Evolutionary conservation across 176 grass and related monocot species (phyloP), one percentile per base, ranked within the genome.

Genomic region (Oryza meyeriana): DNA sequence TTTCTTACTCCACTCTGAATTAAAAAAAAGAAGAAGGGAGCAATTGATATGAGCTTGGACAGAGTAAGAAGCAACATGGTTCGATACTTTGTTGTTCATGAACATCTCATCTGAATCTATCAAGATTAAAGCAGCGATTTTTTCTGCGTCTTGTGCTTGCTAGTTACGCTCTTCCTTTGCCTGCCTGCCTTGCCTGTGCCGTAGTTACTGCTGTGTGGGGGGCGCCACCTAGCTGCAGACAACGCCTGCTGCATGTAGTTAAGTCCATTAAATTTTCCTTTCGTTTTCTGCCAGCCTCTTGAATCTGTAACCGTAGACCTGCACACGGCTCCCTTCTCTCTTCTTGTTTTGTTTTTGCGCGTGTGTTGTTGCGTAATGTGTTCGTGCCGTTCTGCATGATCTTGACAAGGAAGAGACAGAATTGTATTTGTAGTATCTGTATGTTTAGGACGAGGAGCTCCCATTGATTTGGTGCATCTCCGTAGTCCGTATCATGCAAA

Each of bases 251-350:
- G 45, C 88, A 52, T 86, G 79, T 33, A 73, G 80, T 78, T 73
- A 79, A 67, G 17, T 11, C 44, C 87, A 86, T 86, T 89, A 80
- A 82, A 72, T 25, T 59, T 77, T 77, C 4, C 48, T 10, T 40
- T 36, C 52, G 52, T 52, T 45, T 59, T 45, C 63, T 27, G 69
- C 77, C 12, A 39, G 79, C 73, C 72, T 65, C 72, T 71, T 13
- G 55, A 40, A 81, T 22, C 25, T 29, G 47, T 67, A 10, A 40
- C n/a, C 40, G 72, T 29, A 66, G 78, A 86, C 73, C 61, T 38
- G 61, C 13, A 39, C 74, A 65, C 61, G 13, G 10, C 66, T 77
- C 71, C 25, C 34, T 17, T 24, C 30, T n/a, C 40, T 24, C 18
- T 24, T 44, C 30, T 64, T 38, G 30, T 18, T 32, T 42, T 24